These are phyloP conservation scores for Serendipita sp. DNA, from an alignment of 1,284 basidiomycete genomes.

Conservation along the genomic window DNA sequence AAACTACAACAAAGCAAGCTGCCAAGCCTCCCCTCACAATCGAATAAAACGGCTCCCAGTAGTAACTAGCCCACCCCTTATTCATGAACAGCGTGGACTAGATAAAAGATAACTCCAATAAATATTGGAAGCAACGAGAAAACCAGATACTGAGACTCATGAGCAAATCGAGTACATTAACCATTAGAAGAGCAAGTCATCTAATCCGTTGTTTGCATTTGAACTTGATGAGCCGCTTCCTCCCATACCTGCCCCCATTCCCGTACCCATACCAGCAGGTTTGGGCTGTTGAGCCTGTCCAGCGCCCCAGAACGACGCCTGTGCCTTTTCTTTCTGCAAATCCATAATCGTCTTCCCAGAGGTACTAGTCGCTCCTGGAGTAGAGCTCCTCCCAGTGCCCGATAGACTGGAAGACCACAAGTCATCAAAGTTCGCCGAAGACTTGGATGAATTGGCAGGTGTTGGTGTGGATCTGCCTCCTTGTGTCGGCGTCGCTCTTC, in stretches of 20 bases:
- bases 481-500: conserved; percentile 16
- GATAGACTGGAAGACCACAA: conserved; percentile 72
- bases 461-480: conserved; percentile 18
- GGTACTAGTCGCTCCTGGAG: conserved; percentile 16
- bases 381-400: conserved; percentile 28
- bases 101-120: too few relatives aligned
- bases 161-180: background rate
- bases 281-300: background rate
- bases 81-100: too few relatives aligned
- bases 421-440: conserved; percentile 60
- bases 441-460: conserved; percentile 20
- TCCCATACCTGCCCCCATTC: background rate
- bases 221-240: background rate
- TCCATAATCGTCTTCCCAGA: conserved; percentile 67
- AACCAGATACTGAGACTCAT: background rate
- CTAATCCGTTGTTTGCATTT: background rate
- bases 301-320: conserved; percentile 55
- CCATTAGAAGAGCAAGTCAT: background rate
- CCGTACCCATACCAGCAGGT: background rate
- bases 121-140: background rate
- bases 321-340: conserved; percentile 72
- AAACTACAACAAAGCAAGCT: too few relatives aligned
- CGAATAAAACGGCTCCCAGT: too few relatives aligned
- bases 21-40: too few relatives aligned
- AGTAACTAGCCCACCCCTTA: too few relatives aligned